These are phyloP conservation scores for Rheum nobile DNA, from an alignment of 148 eudicot species.

Conservation along the genomic window DNA sequence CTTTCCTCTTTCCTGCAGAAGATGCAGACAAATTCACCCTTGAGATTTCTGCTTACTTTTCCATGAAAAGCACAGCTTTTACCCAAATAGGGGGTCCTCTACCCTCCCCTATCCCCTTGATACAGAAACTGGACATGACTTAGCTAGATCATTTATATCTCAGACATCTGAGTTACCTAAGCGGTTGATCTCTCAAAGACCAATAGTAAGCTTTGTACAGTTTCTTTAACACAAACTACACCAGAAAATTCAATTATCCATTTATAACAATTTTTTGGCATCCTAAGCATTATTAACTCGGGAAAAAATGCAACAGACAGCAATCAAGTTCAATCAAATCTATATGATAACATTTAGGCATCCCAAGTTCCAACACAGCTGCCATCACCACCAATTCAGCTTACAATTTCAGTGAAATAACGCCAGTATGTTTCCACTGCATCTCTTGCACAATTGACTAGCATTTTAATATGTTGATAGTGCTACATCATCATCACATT, in stretches of 20 bases:
- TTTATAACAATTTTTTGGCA: not conserved
- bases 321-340: too few species aligned
- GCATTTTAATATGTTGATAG: not conserved
- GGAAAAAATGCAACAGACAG: too few species aligned
- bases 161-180: too few species aligned
- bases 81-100: too few species aligned
- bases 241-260: not conserved
- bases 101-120: too few species aligned
- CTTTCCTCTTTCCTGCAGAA: conserved; percentile 73
- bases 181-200: too few species aligned
- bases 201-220: too few species aligned
- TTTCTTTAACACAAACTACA: too few species aligned
- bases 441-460: not conserved
- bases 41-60: not conserved
- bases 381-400: not conserved
- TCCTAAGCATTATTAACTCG: not conserved
- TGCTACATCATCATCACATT: not conserved
- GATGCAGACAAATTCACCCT: not conserved
- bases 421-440: not conserved
- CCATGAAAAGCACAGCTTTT: too few species aligned
- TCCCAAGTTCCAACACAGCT: not conserved
- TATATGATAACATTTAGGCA: not conserved
- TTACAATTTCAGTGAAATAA: not conserved
- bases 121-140: too few species aligned
- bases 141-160: too few species aligned